These are phyloP conservation scores for Asterochloris sp. DNA, from an alignment of 139 green algal species.

Conservation along the genomic window DNA sequence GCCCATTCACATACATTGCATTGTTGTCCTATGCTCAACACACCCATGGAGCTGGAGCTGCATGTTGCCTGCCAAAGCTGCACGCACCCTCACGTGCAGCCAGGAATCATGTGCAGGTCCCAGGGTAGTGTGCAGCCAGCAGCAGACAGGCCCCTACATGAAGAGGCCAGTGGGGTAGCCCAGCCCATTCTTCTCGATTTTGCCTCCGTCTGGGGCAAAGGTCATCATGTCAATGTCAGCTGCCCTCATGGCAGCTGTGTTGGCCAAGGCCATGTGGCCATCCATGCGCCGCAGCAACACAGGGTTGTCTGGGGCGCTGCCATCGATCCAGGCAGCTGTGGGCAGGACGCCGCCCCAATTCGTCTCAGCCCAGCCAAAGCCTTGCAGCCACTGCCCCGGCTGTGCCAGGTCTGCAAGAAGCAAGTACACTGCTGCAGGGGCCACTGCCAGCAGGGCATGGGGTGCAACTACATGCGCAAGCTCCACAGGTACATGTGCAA, in stretches of 20 bases:
- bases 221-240: conserved; percentile 34
- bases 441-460: not conserved
- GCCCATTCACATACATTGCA: not conserved
- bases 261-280: conserved; percentile 59
- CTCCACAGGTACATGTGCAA: not conserved
- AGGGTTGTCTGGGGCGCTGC: conserved; percentile 17
- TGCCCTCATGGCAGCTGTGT: conserved; percentile 42
- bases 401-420: conserved; percentile 1
- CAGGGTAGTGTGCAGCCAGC: too few species aligned
- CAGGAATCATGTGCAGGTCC: too few species aligned
- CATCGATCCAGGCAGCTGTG: conserved; percentile 39
- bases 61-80: too few species aligned
- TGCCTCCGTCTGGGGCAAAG: not conserved
- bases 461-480: not conserved
- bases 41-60: too few species aligned
- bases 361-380: conserved; percentile 51
- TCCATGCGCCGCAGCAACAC: conserved; percentile 53
- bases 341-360: conserved; percentile 48
- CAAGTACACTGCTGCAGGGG: not conserved
- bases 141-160: not conserved
- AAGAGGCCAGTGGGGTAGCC: conserved; percentile 7
- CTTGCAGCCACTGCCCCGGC: conserved; percentile 46
- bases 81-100: too few species aligned
- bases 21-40: too few species aligned
- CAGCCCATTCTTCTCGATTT: not conserved